Evolutionary conservation across 2,329 filamentous ascomycete genomes (phyloP), one percentile per base, ranked within the genome.

Genomic region (Ophiostoma fasciatum): DNA sequence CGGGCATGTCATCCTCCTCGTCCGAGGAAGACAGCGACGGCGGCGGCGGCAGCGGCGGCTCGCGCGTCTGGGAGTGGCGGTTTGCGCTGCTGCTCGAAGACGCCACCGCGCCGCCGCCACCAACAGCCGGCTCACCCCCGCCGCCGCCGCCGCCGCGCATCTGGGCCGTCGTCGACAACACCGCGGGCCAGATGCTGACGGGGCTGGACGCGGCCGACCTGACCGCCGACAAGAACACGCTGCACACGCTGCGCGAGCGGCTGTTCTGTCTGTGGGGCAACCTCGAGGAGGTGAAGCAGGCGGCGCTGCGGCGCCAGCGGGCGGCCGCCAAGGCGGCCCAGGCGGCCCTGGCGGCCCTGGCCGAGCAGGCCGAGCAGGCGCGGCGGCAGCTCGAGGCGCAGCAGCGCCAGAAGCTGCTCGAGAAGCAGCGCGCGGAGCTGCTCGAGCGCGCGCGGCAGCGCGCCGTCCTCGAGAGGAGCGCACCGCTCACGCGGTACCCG

Each of bases 231-330:
- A 46, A 55, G 3, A 35, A 53, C 0, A 49, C 57, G 1, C 58
- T 90, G 1, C 51, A 48, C 4, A 43, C 53, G 7, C 57, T 94
- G 5, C 68, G 72, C 34, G 72, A 92, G 46, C 76, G 70, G 46
- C 62, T 94, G 37, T 88, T 78, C 51, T 60, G 73, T 25, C 62
- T 94, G 2, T 96, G 88, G 87, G 88, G 88, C 2, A 72, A 94
- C 42, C 62, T 94, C 1, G 76, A 87, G 50, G 83, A 93, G 51
- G 54, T 61, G 32, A 83, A 81, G 50, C 53, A 60, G 32, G 82
- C 78, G 49, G 48, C 49, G 3, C 7, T 9, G n/a, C n/a, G 51
- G 48, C n/a, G 47, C n/a, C 53, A 3, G 45, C 54, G 15, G 41
- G 23, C 47, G 39, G 54, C 51, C 18, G 44, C 51, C 41, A 35